Evolutionary conservation across 202 grass and related monocot genomes (phyloP).

Genomic region (Zizania palustris): DNA sequence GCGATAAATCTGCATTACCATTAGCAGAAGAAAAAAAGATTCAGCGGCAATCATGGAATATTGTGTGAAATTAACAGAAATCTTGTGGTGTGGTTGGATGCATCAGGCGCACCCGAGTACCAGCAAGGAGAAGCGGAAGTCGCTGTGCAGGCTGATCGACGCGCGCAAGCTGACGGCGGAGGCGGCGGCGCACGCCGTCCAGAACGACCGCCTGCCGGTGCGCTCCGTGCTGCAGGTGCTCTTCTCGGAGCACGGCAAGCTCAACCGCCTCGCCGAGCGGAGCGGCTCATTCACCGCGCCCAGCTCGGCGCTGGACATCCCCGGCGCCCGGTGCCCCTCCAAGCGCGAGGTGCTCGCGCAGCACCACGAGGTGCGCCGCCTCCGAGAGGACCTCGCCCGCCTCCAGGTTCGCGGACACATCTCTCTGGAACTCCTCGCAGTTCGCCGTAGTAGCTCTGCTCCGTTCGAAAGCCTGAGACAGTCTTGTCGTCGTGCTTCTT

Average conservation of each 20-base stretch:
- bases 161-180: slow-evolving; percentile 82
- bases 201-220: slow-evolving; percentile 91
- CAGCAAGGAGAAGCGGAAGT: slow-evolving; percentile 68
- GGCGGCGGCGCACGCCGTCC: slow-evolving; percentile 76
- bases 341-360: slow-evolving; percentile 76
- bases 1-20: too few species aligned
- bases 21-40: too few species aligned
- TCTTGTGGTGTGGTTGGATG: too few species aligned
- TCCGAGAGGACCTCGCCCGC: slow-evolving; percentile 80
- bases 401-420: slow-evolving; percentile 49
- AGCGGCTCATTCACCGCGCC: slow-evolving; percentile 63
- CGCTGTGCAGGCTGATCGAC: slow-evolving; percentile 75
- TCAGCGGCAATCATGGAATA: too few species aligned
- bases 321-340: slow-evolving; percentile 68
- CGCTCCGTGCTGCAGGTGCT: slow-evolving; percentile 94
- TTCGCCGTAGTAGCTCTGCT: not conserved
- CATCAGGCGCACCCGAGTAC: slow-evolving; percentile 71
- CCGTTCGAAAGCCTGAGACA: not conserved
- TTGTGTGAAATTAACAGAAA: too few species aligned
- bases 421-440: not conserved
- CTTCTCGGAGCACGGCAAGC: slow-evolving; percentile 92
- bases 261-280: slow-evolving; percentile 77
- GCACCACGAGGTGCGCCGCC: slow-evolving; percentile 83
- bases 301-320: slow-evolving; percentile 56
- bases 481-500: not conserved